Base-by-base conservation (phyloP, 768 basidiomycete species). In the Terana coerulea region DNA sequence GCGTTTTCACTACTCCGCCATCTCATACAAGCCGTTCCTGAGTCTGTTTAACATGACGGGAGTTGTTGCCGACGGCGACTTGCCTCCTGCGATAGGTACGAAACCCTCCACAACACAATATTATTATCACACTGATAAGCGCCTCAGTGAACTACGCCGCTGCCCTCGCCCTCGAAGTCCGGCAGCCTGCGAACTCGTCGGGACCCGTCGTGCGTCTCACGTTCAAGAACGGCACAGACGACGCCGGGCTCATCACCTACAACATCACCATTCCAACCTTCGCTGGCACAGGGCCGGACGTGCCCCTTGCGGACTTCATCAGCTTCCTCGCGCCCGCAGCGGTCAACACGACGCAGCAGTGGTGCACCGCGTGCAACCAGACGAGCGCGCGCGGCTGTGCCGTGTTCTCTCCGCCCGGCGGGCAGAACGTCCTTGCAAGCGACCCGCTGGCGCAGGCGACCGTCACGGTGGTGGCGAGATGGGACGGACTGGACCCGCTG, bases 11-110 rank as follows among this genome's bases (percentile, higher is more conserved):
- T 78, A 84, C 56, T 71, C 79, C 28, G 80, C 80, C 9, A 73
- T 84, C 45, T 75, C 86, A 0, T 91, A 90, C 72, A 89, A 90
- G 65, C 88, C 88, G 0, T 86, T 90, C 70, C 52, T 88, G 28
- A 84, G 83, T 8, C 65, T 91, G 39, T 90, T 91, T 72, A 86
- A 87, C 66, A 83, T 91, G 80, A 87, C 84, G 0, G 75, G 79
- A 2, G 74, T 77, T 22, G 75, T 76, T 46, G 21, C 24, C 47
- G 17, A 30, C 28, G 24, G 5, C 25, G 1, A 33, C 22, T 36
- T 7, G 31, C 10, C 17, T n/a, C 17, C 33, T 34, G 10, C 10
- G 10, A 17, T 34, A 34, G 10, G n/a, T 34, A 34, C 17, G 10
- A 10, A 10, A 10, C 33, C 17, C 33, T 34, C 17, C 33, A 34